Conservation (phyloP, 371 early-diverging fungal genomes). For the Batrachochytrium dendrobatidis region DNA sequence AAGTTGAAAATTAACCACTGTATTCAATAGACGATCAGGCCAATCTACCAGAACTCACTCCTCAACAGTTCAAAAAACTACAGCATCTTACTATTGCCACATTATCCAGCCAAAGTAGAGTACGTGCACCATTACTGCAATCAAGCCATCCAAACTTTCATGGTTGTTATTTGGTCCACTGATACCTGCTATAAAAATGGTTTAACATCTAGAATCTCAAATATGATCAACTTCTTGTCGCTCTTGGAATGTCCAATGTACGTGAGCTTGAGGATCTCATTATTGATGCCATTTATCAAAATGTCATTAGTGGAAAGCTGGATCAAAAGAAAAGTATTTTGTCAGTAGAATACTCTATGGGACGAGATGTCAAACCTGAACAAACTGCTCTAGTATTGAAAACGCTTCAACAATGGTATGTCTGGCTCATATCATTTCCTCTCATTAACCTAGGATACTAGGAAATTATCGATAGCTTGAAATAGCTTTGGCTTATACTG, state of each 20-base stretch:
- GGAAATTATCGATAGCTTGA: too few relatives aligned
- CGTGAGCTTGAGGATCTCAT: conserved; percentile 78
- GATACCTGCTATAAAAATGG: neutral
- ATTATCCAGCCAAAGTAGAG: conserved; percentile 55
- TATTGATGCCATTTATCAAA: conserved; percentile 78
- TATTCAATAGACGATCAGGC: conserved; percentile 7
- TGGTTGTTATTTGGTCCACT: neutral
- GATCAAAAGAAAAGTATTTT: conserved; percentile 69
- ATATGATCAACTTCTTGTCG: conserved; percentile 55
- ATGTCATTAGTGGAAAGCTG: conserved; percentile 65
- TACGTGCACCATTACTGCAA: conserved; percentile 27
- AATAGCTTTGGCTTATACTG: too few relatives aligned
- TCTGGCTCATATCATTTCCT: neutral
- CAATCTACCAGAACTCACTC: conserved; percentile 54
- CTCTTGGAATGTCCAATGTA: conserved; percentile 63
- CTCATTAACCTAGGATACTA: too few relatives aligned
- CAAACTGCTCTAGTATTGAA: conserved; percentile 51
- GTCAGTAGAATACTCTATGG: conserved; percentile 75
- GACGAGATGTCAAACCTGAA: conserved; percentile 67
- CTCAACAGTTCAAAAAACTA: conserved; percentile 58
- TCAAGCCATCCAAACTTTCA: neutral
- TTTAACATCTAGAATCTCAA: conserved; percentile 16
- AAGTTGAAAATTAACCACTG: too few relatives aligned
- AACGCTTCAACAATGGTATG: neutral
- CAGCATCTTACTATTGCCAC: conserved; percentile 70